Evolutionary conservation across 208 protist species (phyloP).

Genomic region (Wallacemonas sp.): DNA sequence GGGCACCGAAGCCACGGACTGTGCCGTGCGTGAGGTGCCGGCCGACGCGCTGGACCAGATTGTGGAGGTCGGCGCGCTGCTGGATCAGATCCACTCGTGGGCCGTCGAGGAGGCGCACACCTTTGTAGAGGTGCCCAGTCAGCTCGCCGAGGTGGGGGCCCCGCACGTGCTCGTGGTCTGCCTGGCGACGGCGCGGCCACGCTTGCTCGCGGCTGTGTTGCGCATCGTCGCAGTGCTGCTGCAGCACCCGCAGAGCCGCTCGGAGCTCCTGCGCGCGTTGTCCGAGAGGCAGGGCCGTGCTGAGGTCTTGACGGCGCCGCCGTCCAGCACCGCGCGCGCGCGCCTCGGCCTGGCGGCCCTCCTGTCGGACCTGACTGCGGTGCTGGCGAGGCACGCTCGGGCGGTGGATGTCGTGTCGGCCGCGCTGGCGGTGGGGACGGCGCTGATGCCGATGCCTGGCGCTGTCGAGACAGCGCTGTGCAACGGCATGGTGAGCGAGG

Average conservation of each 20-base stretch:
- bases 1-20: neutral
- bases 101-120: constrained; percentile 64
- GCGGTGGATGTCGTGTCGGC: constrained; percentile 20
- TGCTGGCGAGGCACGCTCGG: constrained; percentile 21
- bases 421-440: constrained; percentile 18
- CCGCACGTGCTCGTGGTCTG: constrained; percentile 55
- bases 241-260: constrained; percentile 49
- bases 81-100: constrained; percentile 76
- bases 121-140: constrained; percentile 51
- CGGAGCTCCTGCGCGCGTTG: constrained; percentile 40
- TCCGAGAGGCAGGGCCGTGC: constrained; percentile 17
- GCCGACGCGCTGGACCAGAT: constrained; percentile 38
- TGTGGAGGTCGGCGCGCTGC: constrained; percentile 34
- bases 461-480: constrained; percentile 32
- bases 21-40: constrained; percentile 11
- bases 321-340: constrained; percentile 18
- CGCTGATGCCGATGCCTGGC: neutral
- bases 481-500: constrained; percentile 33
- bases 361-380: constrained; percentile 22
- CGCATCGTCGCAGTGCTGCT: constrained; percentile 44
- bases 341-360: constrained; percentile 4
- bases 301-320: constrained; percentile 11
- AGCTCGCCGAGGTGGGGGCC: constrained; percentile 54
- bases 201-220: constrained; percentile 46
- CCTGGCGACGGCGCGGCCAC: constrained; percentile 41